A percentile compares a stretch with the other conserved stretches of the same genome.
These are phyloP conservation scores for Suillus tomentosus DNA, from an alignment of 768 basidiomycete species.

Conservation along the genomic window DNA sequence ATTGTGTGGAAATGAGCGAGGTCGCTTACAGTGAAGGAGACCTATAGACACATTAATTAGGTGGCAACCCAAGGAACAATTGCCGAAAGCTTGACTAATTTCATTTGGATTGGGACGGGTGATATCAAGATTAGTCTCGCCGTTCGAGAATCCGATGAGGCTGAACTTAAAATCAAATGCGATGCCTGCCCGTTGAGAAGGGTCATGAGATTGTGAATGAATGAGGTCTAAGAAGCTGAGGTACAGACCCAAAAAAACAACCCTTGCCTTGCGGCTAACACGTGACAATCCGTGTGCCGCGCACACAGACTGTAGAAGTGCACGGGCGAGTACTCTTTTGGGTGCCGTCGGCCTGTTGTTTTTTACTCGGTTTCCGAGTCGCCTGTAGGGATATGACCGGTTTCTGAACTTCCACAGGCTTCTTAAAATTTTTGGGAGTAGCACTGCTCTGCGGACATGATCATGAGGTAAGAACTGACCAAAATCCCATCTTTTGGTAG, in stretches of 20 bases:
- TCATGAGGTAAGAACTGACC: too few species aligned
- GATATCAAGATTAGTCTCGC: constrained; percentile 16
- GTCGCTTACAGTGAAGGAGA: constrained; percentile 33
- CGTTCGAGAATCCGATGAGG: constrained; percentile 28
- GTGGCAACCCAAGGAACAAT: constrained; percentile 27
- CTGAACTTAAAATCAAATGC: constrained; percentile 31
- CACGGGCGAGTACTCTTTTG: too few species aligned
- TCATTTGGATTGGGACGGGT: constrained; percentile 18
- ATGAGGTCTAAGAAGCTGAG: constrained; percentile 11
- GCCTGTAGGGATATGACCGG: too few species aligned
- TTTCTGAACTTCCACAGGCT: too few species aligned
- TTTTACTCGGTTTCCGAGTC: too few species aligned
- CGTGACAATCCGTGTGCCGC: constrained; percentile 9
- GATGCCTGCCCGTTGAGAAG: constrained; percentile 26
- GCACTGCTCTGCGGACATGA: too few species aligned
- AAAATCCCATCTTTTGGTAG: too few species aligned
- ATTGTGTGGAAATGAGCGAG: constrained; percentile 31
- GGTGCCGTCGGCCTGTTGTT: too few species aligned
- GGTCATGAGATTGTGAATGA: constrained; percentile 29
- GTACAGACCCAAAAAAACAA: constrained; percentile 10
- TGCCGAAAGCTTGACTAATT: constrained; percentile 38
- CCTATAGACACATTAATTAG: constrained; percentile 27
- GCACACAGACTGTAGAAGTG: constrained; percentile 3
- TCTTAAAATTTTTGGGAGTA: too few species aligned
- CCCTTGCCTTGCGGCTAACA: constrained; percentile 10